Evolutionary conservation across 805 yeast genomes (phyloP).

Genomic region (Ogataea saltuana): DNA sequence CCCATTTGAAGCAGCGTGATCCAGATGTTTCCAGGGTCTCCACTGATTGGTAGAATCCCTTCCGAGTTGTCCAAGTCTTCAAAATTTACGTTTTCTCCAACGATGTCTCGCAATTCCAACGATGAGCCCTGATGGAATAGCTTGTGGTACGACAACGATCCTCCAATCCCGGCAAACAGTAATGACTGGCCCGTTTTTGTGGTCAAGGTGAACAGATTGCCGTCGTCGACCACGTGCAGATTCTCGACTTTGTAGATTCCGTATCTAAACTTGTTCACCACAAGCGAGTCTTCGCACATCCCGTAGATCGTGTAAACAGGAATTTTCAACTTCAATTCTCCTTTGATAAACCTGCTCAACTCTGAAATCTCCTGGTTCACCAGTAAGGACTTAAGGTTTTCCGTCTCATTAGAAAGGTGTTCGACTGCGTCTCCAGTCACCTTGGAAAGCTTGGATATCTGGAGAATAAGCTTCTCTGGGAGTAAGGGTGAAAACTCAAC

Average conservation of each 20-base stretch:
- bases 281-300: constrained; percentile 70
- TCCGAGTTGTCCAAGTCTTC: constrained; percentile 28
- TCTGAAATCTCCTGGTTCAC: constrained; percentile 49
- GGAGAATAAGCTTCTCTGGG: constrained; percentile 47
- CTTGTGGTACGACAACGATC: constrained; percentile 63
- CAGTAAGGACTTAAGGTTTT: constrained; percentile 38
- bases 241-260: constrained; percentile 58
- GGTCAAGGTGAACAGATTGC: constrained; percentile 43
- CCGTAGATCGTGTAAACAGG: constrained; percentile 83
- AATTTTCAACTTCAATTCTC: constrained; percentile 41
- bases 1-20: constrained; percentile 71
- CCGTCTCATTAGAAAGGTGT: constrained; percentile 39
- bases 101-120: constrained; percentile 33
- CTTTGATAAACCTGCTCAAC: constrained; percentile 48
- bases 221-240: constrained; percentile 62
- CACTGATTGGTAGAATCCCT: constrained; percentile 51
- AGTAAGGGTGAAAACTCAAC: constrained; percentile 66
- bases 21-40: constrained; percentile 73
- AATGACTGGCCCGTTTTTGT: constrained; percentile 46
- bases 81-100: constrained; percentile 27
- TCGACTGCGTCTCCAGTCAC: constrained; percentile 44
- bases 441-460: constrained; percentile 53
- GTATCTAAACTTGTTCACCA: constrained; percentile 59
- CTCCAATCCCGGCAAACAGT: constrained; percentile 70
- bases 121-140: constrained; percentile 66